Percentiles rank a stretch among this genome's conserved stretches.
Evolutionary conservation across 2,329 filamentous ascomycete species (phyloP).

Genomic region (Hypoxylon sp.): DNA sequence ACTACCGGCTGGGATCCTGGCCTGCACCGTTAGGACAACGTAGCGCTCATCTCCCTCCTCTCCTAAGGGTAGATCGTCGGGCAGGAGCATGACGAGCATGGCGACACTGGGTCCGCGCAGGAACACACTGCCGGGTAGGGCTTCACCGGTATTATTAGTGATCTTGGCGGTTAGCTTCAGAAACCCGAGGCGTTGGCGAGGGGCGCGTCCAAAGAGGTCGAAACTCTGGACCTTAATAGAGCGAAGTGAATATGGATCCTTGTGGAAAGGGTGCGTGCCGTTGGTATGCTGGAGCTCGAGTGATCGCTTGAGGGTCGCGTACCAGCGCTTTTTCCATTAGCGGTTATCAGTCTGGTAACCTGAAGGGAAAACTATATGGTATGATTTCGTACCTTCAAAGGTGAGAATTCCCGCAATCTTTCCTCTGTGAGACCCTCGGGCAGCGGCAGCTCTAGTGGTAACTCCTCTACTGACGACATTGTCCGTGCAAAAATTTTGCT

Average conservation of each 20-base stretch:
- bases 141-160: constrained; percentile 63
- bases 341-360: constrained; percentile 8
- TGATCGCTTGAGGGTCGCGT: constrained; percentile 62
- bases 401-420: constrained; percentile 63
- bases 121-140: constrained; percentile 68
- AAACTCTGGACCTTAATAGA: constrained; percentile 67
- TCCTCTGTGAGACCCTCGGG: constrained; percentile 62
- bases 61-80: constrained; percentile 60
- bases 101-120: constrained; percentile 73
- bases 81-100: constrained; percentile 70
- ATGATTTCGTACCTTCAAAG: constrained; percentile 62
- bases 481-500: constrained; percentile 12
- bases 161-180: constrained; percentile 68
- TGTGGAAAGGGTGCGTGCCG: constrained; percentile 66
- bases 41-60: constrained; percentile 60
- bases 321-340: constrained; percentile 61
- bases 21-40: constrained; percentile 72
- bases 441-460: constrained; percentile 63
- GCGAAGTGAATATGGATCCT: constrained; percentile 66
- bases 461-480: constrained; percentile 61
- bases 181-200: constrained; percentile 65
- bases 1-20: constrained; percentile 69
- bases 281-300: constrained; percentile 61
- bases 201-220: constrained; percentile 66
- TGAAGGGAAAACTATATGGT: constrained; percentile 3